phyloP scores from a whole-genome alignment of 139 green algal genomes.

The Limnomonas spitsbergensis region DNA sequence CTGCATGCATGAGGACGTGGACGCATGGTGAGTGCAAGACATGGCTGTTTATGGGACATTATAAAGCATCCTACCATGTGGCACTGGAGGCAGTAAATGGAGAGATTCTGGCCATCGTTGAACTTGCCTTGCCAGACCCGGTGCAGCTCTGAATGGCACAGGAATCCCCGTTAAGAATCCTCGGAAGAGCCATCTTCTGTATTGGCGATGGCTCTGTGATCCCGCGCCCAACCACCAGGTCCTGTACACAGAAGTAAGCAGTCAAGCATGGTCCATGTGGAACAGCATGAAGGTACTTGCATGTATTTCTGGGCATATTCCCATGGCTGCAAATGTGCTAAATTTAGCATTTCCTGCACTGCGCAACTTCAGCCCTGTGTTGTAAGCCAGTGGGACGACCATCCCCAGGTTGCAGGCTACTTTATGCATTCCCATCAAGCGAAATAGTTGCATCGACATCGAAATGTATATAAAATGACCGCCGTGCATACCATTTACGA shows the following conservation, averaged over 20 bases:
- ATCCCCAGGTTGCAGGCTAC: no score
- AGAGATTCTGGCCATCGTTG: not conserved
- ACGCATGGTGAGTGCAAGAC: not conserved
- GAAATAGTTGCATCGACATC: no score
- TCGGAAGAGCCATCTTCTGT: constrained; percentile 65
- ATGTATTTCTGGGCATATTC: not conserved
- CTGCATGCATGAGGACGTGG: constrained; percentile 42
- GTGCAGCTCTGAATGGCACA: constrained; percentile 86
- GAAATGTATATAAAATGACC: no score
- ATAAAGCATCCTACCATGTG: no score
- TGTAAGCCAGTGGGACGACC: no score
- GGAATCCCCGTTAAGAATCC: constrained; percentile 60
- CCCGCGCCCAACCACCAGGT: not conserved
- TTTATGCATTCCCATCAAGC: no score
- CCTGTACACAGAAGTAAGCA: not conserved
- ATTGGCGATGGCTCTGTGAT: constrained; percentile 59
- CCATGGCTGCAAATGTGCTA: not conserved
- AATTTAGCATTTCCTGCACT: no score
- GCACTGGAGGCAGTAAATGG: no score
- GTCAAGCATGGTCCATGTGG: not conserved
- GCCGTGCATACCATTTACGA: no score
- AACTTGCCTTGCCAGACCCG: constrained; percentile 83
- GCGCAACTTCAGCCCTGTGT: no score
- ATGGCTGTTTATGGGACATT: not conserved
- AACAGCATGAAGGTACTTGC: not conserved